Conservation (phyloP, 2,329 filamentous ascomycete species). For the Penicillium oxalicum region DNA sequence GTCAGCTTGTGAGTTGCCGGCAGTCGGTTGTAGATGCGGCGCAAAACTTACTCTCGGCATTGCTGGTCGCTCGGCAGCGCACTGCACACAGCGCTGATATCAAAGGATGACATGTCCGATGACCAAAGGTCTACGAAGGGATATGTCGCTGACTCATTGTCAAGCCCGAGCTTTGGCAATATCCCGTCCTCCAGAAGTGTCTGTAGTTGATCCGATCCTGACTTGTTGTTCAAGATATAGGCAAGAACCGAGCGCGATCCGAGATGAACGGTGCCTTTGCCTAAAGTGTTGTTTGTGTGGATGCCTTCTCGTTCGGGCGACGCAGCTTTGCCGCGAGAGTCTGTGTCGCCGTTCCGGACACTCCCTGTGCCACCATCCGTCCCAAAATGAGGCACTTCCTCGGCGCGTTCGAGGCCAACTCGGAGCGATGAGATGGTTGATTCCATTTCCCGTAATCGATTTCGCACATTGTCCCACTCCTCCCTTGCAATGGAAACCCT, state of each 20-base stretch:
- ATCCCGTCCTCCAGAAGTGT: conserved; percentile 57
- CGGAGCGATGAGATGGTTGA: conserved; percentile 36
- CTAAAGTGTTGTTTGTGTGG: conserved; percentile 54
- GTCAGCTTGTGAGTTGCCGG: conserved; percentile 3
- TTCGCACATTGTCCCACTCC: conserved; percentile 42
- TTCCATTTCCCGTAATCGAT: conserved; percentile 40
- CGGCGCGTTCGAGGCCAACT: conserved; percentile 34
- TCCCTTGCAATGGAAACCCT: conserved; percentile 38
- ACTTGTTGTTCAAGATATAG: conserved; percentile 52
- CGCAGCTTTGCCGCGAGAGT: conserved; percentile 27
- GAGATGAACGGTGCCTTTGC: conserved; percentile 56
- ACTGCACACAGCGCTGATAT: conserved; percentile 53
- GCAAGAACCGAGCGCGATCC: conserved; percentile 58
- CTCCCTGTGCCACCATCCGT: conserved; percentile 29
- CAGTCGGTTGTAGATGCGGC: not conserved
- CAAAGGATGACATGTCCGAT: conserved; percentile 52
- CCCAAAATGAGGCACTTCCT: conserved; percentile 23
- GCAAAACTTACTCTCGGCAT: conserved; percentile 45
- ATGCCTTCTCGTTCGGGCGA: conserved; percentile 50
- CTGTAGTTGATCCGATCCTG: conserved; percentile 45
- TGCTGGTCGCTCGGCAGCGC: conserved; percentile 54
- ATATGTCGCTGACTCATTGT: conserved; percentile 60
- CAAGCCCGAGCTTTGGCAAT: conserved; percentile 56
- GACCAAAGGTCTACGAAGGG: conserved; percentile 62
- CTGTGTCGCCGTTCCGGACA: conserved; percentile 27